Evolutionary conservation across 306 rosid genomes (phyloP), one percentile per base, ranked within the genome.

Genomic region (Quercus suber): DNA sequence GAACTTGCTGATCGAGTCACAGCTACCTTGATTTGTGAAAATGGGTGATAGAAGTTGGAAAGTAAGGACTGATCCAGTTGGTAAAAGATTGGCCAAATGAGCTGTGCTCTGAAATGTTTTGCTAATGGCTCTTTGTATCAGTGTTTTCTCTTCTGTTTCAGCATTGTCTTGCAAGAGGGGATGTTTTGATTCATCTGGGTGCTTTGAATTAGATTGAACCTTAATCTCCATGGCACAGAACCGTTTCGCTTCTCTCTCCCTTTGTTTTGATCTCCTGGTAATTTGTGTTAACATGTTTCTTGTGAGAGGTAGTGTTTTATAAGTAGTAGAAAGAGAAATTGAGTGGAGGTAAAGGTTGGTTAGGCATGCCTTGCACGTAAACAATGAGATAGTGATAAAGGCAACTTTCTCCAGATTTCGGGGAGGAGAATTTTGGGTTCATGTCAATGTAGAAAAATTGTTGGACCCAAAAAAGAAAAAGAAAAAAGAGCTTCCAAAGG

Each of bases 21-120:
- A 95, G 67, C 58, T 73, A 7, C 99, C 99, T 13, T 83, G 70
- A 49, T 91, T 84, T 55, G 97, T 55, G 85, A 95, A 89, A 74
- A 95, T 84, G 35, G 98, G 99, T 1, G 95, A 89, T 14, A 95
- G 84, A 68, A 95, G 90, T 73, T 92, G 99, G 84, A 92, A 95
- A 10, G 92, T 91, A 63, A 95, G 97, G 5, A 95, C 97, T 1
- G 97, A 82, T 58, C 97, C 97, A 0, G 98, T 95, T 2, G 97
- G 99, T 65, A 92, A 73, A 59, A 91, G 99, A 79, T 89, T 41
- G 45, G 45, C 45, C 45, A 41, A 41, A 41, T 41, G 45, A 41
- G 45, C 45, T 41, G 45, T 8, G 45, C 45, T 41, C 45, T 41
- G 45, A 41, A 41, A 41, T 41, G 45, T 41, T 41, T 41, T 1